Percentiles rank a stretch among this genome's conserved stretches.
Conservation (phyloP, 768 basidiomycete species). For the Hericium coralloides region DNA sequence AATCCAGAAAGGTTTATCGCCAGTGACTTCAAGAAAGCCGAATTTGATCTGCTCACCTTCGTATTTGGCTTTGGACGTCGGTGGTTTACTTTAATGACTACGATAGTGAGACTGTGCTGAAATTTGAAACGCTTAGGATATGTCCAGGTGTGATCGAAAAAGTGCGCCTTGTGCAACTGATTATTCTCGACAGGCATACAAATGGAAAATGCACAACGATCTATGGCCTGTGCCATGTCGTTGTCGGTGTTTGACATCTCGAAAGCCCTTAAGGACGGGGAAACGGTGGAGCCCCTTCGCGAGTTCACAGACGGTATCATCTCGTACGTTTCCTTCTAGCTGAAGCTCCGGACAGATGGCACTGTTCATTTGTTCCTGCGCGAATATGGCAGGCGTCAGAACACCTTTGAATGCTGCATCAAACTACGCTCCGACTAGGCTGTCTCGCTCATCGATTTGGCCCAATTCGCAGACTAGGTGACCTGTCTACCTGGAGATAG, state of each 20-base stretch:
- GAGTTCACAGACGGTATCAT: neutral
- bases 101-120: too few species aligned
- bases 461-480: neutral
- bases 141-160: neutral
- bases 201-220: too few species aligned
- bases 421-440: slow-evolving; percentile 21
- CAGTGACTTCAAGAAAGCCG: neutral
- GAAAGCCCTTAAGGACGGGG: neutral
- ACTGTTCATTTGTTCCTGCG: too few species aligned
- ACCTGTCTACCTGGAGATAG: too few species aligned
- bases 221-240: too few species aligned
- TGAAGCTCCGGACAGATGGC: neutral
- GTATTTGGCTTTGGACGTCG: neutral
- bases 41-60: neutral
- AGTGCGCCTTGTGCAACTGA: neutral
- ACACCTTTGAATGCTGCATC: slow-evolving; percentile 19
- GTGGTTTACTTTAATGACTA: neutral
- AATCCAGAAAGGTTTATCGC: neutral
- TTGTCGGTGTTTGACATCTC: neutral
- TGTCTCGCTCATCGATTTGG: slow-evolving; percentile 13
- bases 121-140: neutral
- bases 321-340: neutral
- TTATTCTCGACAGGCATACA: too few species aligned
- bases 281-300: neutral
- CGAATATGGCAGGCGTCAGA: slow-evolving; percentile 18